Base-by-base conservation (phyloP, 2,329 filamentous ascomycete species). In the Scedosporium minutisporum region DNA sequence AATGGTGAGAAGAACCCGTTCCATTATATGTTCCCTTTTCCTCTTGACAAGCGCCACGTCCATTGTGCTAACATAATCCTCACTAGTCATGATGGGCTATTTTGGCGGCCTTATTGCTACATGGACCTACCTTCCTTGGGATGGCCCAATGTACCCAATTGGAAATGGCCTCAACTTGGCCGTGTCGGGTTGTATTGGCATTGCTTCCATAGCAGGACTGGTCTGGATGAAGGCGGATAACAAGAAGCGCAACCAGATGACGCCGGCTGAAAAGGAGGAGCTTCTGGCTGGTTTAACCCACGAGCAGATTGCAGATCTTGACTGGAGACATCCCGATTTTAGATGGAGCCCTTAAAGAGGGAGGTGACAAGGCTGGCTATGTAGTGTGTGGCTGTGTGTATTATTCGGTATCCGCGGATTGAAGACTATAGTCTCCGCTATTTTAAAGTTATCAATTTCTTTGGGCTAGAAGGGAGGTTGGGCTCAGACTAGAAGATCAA, bases 1-100 rank as follows among this genome's bases (percentile, higher is more conserved):
- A 80, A 79, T 48, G 83, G 61, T 63, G 53, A 38, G 57, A 10
- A 21, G 4, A 21, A 59, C 25, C 38, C 55, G 44, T 21, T 41
- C 14, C 53, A n/a, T 16, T 23, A n/a, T n/a, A n/a, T n/a, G n/a
- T n/a, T n/a, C n/a, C n/a, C n/a, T n/a, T n/a, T n/a, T n/a, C n/a
- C n/a, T n/a, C n/a, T n/a, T n/a, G n/a, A n/a, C n/a, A 46, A 18
- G 14, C 12, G 3, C 6, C 6, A 9, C 29, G 29, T 33, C 57
- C 60, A 25, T 58, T 23, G 51, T 62, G 16, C 48, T 55, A 12
- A 44, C 41, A 33, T 10, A 38, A 38, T 21, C n/a, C n/a, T 55
- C 53, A 2, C 42, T 51, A 46, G 61, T 59, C 53, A 53, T 67
- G 61, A 46, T 62, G 12, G 65, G 65, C 27, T 65, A 66, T 41